These are phyloP conservation scores for Trypanosoma cruzi DNA, from an alignment of 208 protist species.

Conservation along the genomic window DNA sequence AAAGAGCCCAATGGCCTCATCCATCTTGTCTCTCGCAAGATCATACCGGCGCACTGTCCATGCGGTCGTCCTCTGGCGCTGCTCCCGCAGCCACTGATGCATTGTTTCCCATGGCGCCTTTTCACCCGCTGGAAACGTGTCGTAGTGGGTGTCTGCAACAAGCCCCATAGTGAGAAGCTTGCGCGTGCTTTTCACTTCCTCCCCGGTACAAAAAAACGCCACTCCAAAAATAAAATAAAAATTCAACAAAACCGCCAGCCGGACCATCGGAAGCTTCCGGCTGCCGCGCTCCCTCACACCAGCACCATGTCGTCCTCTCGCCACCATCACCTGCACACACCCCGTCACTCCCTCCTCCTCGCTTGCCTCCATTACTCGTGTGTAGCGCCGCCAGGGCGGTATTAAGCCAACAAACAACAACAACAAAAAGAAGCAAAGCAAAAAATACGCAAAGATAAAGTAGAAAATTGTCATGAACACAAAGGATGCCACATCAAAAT, in stretches of 20 bases:
- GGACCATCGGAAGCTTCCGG: neutral
- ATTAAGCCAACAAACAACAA: neutral
- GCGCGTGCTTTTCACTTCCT: neutral
- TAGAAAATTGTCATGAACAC: neutral
- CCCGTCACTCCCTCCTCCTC: neutral
- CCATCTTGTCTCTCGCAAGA: constrained; percentile 31
- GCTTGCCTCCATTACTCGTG: neutral
- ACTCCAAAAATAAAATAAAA: neutral
- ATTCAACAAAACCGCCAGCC: neutral
- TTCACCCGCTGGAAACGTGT: constrained; percentile 31
- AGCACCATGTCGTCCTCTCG: neutral
- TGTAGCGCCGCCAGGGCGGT: neutral
- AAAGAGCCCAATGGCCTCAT: constrained; percentile 29
- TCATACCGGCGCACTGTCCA: constrained; percentile 29
- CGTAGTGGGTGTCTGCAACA: constrained; percentile 29
- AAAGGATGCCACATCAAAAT: neutral
- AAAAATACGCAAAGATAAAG: neutral
- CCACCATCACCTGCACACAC: neutral
- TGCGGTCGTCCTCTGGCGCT: constrained; percentile 24
- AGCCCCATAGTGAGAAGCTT: constrained; percentile 23
- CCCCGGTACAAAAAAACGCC: neutral
- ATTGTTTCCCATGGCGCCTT: constrained; percentile 28
- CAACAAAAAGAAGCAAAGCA: neutral
- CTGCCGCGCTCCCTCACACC: neutral
- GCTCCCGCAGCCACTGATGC: constrained; percentile 17